Base-by-base conservation (phyloP, 2,329 filamentous ascomycete genomes). In the Cercospora canescens region DNA sequence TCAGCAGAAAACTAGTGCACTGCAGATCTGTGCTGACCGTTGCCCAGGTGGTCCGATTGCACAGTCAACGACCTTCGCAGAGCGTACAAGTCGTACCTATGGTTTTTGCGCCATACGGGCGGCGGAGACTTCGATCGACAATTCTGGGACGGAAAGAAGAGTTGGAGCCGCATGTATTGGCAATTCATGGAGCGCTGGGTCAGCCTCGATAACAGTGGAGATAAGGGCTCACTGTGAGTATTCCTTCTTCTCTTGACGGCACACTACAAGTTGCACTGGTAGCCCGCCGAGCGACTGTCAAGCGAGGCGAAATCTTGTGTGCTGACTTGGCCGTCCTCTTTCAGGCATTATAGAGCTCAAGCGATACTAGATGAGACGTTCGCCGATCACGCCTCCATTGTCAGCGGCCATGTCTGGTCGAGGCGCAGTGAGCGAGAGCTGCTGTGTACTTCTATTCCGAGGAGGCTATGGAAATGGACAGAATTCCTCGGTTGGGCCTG, bases 91-190 rank as follows among this genome's bases (percentile, higher is more conserved):
- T 71, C 74, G 1, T 78, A 78, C 52, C 35, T 73, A 4, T 65
- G 62, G 39, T 69, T 72, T 28, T 32, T 74, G 37, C 63, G 71
- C 16, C 35, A 28, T 34, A 16, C 16, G 1, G 61, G 68, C 16
- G 24, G n/a, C 6, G 41, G 64, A 9, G 32, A 34, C 1, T 76
- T 78, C 37, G 71, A 77, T 14, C n/a, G 30, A 4, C 71, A 68
- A 0, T 71, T 78, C 37, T 72, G 72, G 24, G 59, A 65, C n/a
- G 60, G 65, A 0, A 60, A 62, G 30, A 69, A 68, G 34, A 64
- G 71, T 11, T 69, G 74, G 59, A 74, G 71, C 54, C 67, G 68
- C 34, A 60, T 77, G 8, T 77, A 77, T 45, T 78, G 76, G 76
- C 39, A 54, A n/a, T 71, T 64, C 16, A 64, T 67, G 55, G 52